Evolutionary conservation across 1,284 basidiomycete species (phyloP).

Genomic region (Microstroma glucosiphilum): DNA sequence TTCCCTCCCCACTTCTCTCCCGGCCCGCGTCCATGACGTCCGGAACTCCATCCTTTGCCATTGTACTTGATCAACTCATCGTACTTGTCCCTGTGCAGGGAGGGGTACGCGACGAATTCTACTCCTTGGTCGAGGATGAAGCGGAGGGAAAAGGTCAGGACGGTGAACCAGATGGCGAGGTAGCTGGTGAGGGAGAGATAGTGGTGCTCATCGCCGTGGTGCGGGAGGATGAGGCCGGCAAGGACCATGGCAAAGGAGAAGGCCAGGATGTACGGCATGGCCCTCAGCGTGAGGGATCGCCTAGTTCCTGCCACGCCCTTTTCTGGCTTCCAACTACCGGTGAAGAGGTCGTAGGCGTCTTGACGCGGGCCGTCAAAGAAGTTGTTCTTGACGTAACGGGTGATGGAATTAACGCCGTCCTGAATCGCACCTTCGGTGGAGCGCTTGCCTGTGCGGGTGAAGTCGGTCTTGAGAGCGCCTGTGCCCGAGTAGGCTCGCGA

Average conservation of each 20-base stretch:
- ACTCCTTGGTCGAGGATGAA: constrained; percentile 44
- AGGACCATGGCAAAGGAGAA: constrained; percentile 72
- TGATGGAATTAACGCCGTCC: constrained; percentile 77
- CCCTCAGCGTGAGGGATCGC: constrained; percentile 71
- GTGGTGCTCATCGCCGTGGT: constrained; percentile 2
- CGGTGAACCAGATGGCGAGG: constrained; percentile 21
- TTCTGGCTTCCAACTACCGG: constrained; percentile 71
- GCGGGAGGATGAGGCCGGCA: constrained; percentile 29
- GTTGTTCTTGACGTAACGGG: constrained; percentile 92
- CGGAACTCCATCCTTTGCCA: constrained; percentile 44
- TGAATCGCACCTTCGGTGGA: constrained; percentile 71
- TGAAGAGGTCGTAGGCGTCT: constrained; percentile 70
- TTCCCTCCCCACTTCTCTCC: constrained; percentile 1
- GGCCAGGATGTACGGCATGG: constrained; percentile 73
- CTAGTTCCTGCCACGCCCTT: constrained; percentile 67
- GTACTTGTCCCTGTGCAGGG: constrained; percentile 32
- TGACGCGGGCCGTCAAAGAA: constrained; percentile 88
- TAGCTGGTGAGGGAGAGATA: constrained; percentile 1
- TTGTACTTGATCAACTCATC: constrained; percentile 42
- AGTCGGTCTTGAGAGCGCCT: constrained; percentile 93
- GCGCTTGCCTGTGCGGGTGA: constrained; percentile 80
- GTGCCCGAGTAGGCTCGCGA: constrained; percentile 89
- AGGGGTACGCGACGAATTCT: constrained; percentile 48
- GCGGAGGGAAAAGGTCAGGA: constrained; percentile 22
- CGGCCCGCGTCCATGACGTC: constrained; percentile 27